Conservation (phyloP, 2,329 filamentous ascomycete genomes). For the Beauveria sp. region DNA sequence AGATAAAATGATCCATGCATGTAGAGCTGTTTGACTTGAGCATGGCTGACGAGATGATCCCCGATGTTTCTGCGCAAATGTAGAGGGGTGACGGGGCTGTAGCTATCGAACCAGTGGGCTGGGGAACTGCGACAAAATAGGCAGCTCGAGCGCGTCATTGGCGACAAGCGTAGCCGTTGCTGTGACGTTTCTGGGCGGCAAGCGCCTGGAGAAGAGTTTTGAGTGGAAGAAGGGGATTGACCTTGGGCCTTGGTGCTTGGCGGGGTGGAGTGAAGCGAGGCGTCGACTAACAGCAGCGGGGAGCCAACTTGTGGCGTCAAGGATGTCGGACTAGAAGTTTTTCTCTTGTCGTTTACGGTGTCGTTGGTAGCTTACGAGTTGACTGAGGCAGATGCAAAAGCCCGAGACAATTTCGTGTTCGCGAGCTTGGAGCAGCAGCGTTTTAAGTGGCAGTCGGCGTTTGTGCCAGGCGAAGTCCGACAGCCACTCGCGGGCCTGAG, state of each 20-base stretch:
- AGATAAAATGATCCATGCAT: background rate
- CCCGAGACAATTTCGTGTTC: background rate
- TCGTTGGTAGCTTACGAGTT: background rate
- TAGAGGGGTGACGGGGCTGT: background rate
- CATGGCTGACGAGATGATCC: background rate
- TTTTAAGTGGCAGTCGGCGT: background rate
- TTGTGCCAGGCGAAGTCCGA: background rate
- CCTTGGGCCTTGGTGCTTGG: background rate
- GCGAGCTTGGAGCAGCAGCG: background rate
- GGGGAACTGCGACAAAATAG: background rate
- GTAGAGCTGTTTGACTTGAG: background rate
- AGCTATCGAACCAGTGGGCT: background rate
- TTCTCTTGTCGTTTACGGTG: background rate
- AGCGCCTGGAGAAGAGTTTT: slow-evolving; percentile 1
- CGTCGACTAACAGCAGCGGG: background rate
- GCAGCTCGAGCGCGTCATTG: slow-evolving; percentile 7
- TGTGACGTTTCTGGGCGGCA: background rate
- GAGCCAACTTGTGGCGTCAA: background rate
- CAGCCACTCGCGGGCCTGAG: background rate
- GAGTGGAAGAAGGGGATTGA: background rate
- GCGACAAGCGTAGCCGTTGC: slow-evolving; percentile 3
- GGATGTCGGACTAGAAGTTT: background rate
- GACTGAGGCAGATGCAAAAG: background rate
- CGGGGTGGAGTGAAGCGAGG: background rate
- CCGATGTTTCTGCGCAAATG: background rate